Evolutionary conservation across 164 flowering plant genomes (phyloP).

Genomic region (Aristolochia contorta): DNA sequence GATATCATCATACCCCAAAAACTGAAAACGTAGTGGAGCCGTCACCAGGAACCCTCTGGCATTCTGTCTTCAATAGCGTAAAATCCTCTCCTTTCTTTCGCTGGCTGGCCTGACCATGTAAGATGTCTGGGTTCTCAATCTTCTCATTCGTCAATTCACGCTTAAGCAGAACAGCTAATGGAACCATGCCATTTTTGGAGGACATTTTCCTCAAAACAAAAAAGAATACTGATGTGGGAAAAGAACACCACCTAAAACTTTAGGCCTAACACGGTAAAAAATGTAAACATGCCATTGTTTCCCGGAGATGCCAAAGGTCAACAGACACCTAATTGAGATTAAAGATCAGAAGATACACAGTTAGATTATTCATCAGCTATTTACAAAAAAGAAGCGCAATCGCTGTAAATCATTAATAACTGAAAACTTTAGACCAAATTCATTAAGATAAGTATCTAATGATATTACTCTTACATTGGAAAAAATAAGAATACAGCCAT

Average conservation of each 20-base stretch:
- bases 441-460: no score
- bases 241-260: conserved; percentile 4
- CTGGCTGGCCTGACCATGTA: conserved; percentile 76
- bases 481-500: no score
- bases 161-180: conserved; percentile 71
- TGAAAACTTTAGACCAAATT: no score
- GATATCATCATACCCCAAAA: conserved; percentile 51
- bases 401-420: no score
- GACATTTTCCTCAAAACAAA: conserved; percentile 30
- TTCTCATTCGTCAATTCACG: conserved; percentile 78
- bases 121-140: conserved; percentile 71
- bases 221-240: neutral
- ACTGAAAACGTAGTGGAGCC: conserved; percentile 76
- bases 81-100: conserved; percentile 98
- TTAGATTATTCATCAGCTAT: no score
- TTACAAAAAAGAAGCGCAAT: no score
- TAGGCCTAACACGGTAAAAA: neutral
- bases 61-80: conserved; percentile 69
- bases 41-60: conserved; percentile 70
- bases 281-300: neutral
- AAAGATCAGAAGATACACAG: no score
- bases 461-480: no score
- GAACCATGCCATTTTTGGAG: conserved; percentile 61
- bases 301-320: no score
- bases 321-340: no score